Conservation (phyloP, 495 filamentous ascomycete genomes). For the Aspergillus asperescens region DNA sequence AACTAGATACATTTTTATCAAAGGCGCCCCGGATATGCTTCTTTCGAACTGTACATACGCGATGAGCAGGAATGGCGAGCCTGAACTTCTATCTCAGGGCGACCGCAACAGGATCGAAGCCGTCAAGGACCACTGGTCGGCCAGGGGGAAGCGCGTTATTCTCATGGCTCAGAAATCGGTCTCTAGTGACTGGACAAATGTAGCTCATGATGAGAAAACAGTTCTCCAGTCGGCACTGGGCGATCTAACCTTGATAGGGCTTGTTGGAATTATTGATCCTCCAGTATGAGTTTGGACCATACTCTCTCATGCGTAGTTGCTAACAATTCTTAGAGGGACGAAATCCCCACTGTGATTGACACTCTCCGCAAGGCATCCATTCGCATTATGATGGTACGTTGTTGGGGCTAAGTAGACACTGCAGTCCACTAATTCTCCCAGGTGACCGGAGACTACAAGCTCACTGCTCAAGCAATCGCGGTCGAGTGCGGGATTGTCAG, state of each 20-base stretch:
- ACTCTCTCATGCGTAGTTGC: background rate
- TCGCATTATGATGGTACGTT: constrained; percentile 53
- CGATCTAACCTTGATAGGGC: constrained; percentile 54
- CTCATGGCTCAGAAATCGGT: constrained; percentile 55
- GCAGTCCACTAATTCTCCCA: background rate
- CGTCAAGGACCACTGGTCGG: constrained; percentile 57
- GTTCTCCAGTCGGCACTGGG: constrained; percentile 41
- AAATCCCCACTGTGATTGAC: constrained; percentile 56
- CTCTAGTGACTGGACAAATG: constrained; percentile 25
- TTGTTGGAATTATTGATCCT: constrained; percentile 64
- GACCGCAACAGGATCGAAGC: constrained; percentile 34
- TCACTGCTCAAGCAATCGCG: constrained; percentile 63
- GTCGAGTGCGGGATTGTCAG: constrained; percentile 58
- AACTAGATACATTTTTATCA: constrained; percentile 47
- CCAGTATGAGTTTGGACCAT: constrained; percentile 21
- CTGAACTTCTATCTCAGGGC: background rate
- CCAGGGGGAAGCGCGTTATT: constrained; percentile 59
- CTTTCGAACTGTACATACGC: constrained; percentile 50
- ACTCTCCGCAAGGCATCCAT: constrained; percentile 58
- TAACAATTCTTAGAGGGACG: constrained; percentile 37
- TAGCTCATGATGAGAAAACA: constrained; percentile 45
- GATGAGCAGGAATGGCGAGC: constrained; percentile 42
- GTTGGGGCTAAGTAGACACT: background rate
- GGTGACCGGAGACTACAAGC: constrained; percentile 60
- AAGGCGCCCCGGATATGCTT: constrained; percentile 60